Base-by-base conservation (phyloP, 257 asterid genomes). In the Ehretia macrophylla region DNA sequence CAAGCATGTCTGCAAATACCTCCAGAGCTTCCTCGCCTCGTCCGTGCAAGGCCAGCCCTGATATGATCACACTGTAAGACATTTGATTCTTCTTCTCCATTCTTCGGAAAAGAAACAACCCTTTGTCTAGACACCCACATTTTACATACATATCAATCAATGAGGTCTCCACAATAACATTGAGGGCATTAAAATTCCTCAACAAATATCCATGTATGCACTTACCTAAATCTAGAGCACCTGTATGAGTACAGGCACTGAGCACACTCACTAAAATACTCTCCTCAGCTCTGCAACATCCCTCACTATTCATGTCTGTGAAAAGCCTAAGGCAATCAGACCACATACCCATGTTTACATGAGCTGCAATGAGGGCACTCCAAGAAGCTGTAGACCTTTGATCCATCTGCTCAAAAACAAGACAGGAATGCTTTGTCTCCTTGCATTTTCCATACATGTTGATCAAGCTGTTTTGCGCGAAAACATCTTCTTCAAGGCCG, bases 371-470 rank as follows among this genome's bases (percentile, higher is more conserved):
- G 1, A 90, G 37, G 20, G 98, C 83, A 72, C 96, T 90, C 96
- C 98, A 90, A 55, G 98, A 85, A 80, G 92, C 95, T 14, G 79
- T 58, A 5, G 84, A 78, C 71, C 72, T 90, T 59, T 55, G 70
- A 47, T 69, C 84, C 79, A 83, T 83, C 60, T 64, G 74, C 49
- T 72, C 72, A 42, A 90, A 87, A 46, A 83, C 82, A 11, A 58
- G 16, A 50, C 75, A 69, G 20, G 87, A 79, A 59, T 20, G 44
- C 60, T 49, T 70, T 37, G 74, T 58, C 1, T 55, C 60, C 11
- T 94, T 83, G 23, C 86, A 85, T 53, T 88, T 90, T 11, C 96
- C 98, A 59, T 90, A 85, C 85, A 85, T 68, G 48, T 68, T 87
- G 77, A 85, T 85, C 83, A 88, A 74, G 56, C 92, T 77, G 55